phyloP scores from a whole-genome alignment of 345 rosid genomes.

The Mercurialis annua region DNA sequence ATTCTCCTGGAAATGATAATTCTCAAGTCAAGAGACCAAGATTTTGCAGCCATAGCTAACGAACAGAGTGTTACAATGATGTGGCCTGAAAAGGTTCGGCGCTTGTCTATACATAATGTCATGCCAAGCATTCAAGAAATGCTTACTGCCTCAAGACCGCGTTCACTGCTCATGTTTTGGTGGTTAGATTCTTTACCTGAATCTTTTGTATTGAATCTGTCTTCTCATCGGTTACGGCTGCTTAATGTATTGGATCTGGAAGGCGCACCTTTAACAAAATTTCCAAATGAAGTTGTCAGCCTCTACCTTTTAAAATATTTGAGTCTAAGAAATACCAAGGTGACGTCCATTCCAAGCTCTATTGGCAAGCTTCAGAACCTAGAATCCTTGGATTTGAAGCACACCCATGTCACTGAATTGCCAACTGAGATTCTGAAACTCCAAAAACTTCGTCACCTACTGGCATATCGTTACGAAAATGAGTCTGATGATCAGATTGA shows the following conservation, averaged over 20 bases:
- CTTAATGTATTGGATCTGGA: constrained; percentile 25
- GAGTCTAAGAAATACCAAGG: constrained; percentile 22
- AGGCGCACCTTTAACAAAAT: constrained; percentile 21
- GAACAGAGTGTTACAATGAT: not conserved
- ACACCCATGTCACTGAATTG: constrained; percentile 18
- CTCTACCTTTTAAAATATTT: constrained; percentile 20
- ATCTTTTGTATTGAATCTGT: not conserved
- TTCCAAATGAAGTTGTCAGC: constrained; percentile 22
- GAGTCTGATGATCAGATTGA: constrained; percentile 16
- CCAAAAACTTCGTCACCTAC: constrained; percentile 20
- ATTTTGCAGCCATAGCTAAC: constrained; percentile 4
- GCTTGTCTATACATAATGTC: constrained; percentile 21
- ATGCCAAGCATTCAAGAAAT: constrained; percentile 3
- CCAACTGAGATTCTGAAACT: constrained; percentile 27
- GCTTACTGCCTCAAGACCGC: constrained; percentile 1
- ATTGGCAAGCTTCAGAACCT: constrained; percentile 33
- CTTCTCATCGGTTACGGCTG: constrained; percentile 7
- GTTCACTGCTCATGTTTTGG: constrained; percentile 27
- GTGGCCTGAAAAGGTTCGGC: constrained; percentile 17
- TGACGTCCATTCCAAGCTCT: constrained; percentile 21
- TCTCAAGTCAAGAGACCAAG: constrained; percentile 4
- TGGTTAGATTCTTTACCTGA: constrained; percentile 11
- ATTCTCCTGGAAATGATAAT: constrained; percentile 3
- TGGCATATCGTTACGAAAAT: constrained; percentile 18
- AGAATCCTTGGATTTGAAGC: constrained; percentile 32